Evolutionary conservation across 805 yeast genomes (phyloP), one percentile per base, ranked within the genome.

Genomic region (Candida sphagnicola): DNA sequence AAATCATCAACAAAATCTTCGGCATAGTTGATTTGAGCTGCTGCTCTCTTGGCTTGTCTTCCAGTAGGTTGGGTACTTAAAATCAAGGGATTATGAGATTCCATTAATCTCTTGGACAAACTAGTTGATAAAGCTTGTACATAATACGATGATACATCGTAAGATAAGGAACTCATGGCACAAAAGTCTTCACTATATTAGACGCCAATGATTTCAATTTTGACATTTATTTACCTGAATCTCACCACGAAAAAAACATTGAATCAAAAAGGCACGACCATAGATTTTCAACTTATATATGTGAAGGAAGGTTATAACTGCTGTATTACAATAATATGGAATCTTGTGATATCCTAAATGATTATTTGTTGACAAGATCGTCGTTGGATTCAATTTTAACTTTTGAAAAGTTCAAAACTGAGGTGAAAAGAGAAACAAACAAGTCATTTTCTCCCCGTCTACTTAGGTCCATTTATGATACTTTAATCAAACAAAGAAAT

Each of bases 121-220:
- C 90, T 83, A 1, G 95, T 82, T 15, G 87, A 70, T 40, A 85
- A 68, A 0, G 91, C 95, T 66, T 89, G 97, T 11, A 44, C 42
- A 18, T 37, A 39, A 25, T 37, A 39, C 10, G 41, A 37, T 3
- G 35, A 24, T 6, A 28, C 28, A n/a, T 44, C 48, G 19, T 18
- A 41, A 12, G 45, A 31, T 10, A 43, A 24, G 4, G 39, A 26
- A 26, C 29, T 26, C 29, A 26, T 26, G 13, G 24, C 10, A 21
- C 6, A 6, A 21, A 21, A 21, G 6, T 6, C 24, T 21, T 6
- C 6, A 6, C 6, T 21, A 10, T 21, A 10, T 21, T 6, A 21
- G 10, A 21, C 24, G 24, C 6, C 24, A 6, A 6, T 21, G 24
- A 21, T 6, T 21, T 21, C 10, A 21, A 6, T 6, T 10, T 21